A percentile compares a stretch with the other conserved stretches of the same genome.
These are phyloP conservation scores for Phytophthora ohioensis DNA, from an alignment of 352 stramenopile genomes.

Conservation along the genomic window DNA sequence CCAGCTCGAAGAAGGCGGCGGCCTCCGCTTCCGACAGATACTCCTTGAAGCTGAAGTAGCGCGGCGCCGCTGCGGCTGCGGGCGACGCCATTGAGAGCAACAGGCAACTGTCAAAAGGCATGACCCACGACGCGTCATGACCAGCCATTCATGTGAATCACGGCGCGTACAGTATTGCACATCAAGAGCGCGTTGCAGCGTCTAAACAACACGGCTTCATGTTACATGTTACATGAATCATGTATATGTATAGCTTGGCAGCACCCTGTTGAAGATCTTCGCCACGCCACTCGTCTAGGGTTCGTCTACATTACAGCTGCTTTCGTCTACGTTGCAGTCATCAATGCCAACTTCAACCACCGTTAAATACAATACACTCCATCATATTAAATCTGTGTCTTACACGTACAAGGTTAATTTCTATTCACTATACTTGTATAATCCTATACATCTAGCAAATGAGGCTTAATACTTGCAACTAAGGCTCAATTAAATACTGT, in stretches of 20 bases:
- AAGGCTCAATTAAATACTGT: too few species aligned
- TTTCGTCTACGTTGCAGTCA: neutral
- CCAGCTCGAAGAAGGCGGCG: constrained; percentile 59
- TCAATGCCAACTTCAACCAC: constrained; percentile 14
- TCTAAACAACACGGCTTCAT: neutral
- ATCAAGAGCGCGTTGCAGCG: constrained; percentile 15
- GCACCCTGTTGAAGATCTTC: neutral
- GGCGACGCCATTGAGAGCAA: neutral
- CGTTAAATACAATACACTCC: neutral
- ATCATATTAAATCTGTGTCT: neutral
- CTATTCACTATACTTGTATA: too few species aligned
- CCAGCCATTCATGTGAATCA: constrained; percentile 12
- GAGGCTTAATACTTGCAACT: too few species aligned
- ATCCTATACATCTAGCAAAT: too few species aligned
- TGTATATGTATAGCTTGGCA: neutral
- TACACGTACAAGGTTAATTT: too few species aligned
- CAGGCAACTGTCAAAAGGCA: constrained; percentile 24
- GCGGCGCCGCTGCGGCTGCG: neutral
- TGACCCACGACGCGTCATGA: constrained; percentile 28
- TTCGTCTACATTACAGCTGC: too few species aligned
- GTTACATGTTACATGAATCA: too few species aligned
- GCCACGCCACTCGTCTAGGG: neutral
- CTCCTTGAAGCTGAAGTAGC: constrained; percentile 77
- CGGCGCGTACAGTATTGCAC: constrained; percentile 16
- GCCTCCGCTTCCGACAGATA: constrained; percentile 57